Evolutionary conservation across 108 stramenopile genomes (phyloP), one percentile per base, ranked within the genome.

Genomic region (Cyclotella kingstonii): DNA sequence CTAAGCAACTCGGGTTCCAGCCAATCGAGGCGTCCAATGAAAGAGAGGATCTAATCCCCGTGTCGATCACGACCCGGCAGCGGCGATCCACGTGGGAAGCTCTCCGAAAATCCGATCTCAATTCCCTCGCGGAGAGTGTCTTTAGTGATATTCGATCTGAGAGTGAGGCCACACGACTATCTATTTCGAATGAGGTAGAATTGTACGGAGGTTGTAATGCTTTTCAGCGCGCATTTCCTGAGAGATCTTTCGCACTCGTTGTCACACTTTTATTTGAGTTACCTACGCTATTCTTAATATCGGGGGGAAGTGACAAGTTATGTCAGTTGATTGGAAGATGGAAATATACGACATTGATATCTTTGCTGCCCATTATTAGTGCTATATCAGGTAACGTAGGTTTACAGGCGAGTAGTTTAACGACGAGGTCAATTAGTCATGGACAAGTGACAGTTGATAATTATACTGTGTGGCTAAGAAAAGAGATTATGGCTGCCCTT

Each of bases 331-430:
- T 89, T 50, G 88, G 88, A 7, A 72, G 80, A 21, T 45, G 38
- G 29, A 63, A 69, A 23, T 86, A 84, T 66, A 67, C 80, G 30
- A 57, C 82, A 2, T 40, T 86, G 31, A 62, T 89, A 34, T 71
- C 76, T 0, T 56, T 89, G 18, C 66, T 89, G 18, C 85, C 85
- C 0, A 38, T 86, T 11, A 52, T 68, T 26, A 66, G 66, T 54
- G 88, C 88, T 7, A 70, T 89, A 6, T 85, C 84, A 7, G 88
- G 88, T 0, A 86, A 84, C 48, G 82, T 81, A 28, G 85, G 81
- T 0, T 54, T 89, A 40, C 88, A 89, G 53, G 70, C 88, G 5
- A 84, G 79, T 64, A 71, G 73, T 5, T 54, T 83, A 28, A 85
- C 85, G 1, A 78, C 81, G 3, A 51, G 80, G 38, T 81, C 83